Evolutionary conservation across 495 filamentous ascomycete species (phyloP).

Genomic region (Darksidea phi): DNA sequence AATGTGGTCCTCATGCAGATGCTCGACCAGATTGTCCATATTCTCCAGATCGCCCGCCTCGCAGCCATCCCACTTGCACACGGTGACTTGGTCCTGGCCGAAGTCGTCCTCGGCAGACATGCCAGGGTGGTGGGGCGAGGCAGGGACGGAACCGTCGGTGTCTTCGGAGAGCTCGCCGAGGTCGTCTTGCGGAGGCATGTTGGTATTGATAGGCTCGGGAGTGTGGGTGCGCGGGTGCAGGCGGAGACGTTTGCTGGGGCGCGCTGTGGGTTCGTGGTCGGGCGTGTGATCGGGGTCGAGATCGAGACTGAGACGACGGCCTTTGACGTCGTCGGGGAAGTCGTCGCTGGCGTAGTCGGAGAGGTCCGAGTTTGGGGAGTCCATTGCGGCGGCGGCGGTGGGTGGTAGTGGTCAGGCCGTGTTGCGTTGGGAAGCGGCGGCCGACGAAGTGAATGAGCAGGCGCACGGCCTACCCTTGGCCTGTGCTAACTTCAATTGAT

Average conservation of each 20-base stretch:
- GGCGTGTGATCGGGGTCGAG: constrained; percentile 26
- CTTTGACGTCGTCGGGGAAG: constrained; percentile 37
- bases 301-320: constrained; percentile 34
- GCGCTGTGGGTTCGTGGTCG: constrained; percentile 34
- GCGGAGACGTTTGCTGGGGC: constrained; percentile 44
- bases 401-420: too few relatives aligned
- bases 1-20: constrained; percentile 92
- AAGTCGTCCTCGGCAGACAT: constrained; percentile 70
- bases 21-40: constrained; percentile 90
- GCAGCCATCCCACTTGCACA: constrained; percentile 89
- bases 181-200: constrained; percentile 28
- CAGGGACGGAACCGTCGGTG: constrained; percentile 79
- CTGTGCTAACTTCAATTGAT: not conserved
- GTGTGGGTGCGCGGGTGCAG: constrained; percentile 28
- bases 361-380: constrained; percentile 34
- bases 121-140: constrained; percentile 61
- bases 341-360: constrained; percentile 37
- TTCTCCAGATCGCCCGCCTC: constrained; percentile 75
- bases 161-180: constrained; percentile 73
- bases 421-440: not conserved
- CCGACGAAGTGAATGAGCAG: not conserved
- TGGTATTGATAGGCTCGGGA: constrained; percentile 30
- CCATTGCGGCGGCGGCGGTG: constrained; percentile 26
- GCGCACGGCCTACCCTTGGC: constrained; percentile 3
- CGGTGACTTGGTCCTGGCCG: constrained; percentile 75